phyloP scores from a whole-genome alignment of 2,329 filamentous ascomycete species.

The Neopestalotiopsis clavispora region DNA sequence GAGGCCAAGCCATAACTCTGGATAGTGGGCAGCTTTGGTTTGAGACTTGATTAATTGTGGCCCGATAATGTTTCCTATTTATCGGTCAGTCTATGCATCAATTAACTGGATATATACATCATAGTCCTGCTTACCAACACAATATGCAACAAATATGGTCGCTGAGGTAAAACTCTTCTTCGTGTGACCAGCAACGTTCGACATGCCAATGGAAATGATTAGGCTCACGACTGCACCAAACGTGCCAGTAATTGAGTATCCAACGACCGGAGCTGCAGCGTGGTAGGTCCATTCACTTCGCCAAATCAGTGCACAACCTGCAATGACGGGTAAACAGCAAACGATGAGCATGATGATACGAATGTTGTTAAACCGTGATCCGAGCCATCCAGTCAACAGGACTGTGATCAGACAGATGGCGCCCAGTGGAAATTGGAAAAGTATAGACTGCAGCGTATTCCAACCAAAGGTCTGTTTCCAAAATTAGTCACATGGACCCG shows the following conservation, averaged over 20 bases:
- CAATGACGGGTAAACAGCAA: constrained; percentile 75
- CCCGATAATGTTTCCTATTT: constrained; percentile 71
- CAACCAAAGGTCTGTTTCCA: constrained; percentile 64
- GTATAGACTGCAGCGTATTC: constrained; percentile 65
- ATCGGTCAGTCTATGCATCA: constrained; percentile 10
- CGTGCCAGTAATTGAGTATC: constrained; percentile 75
- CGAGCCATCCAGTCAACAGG: constrained; percentile 68
- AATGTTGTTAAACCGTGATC: constrained; percentile 63
- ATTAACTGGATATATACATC: neutral
- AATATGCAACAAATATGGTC: constrained; percentile 77
- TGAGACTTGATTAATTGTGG: constrained; percentile 73
- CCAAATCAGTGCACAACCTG: constrained; percentile 78
- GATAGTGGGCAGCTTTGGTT: constrained; percentile 70
- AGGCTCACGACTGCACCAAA: constrained; percentile 73
- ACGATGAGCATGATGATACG: constrained; percentile 67
- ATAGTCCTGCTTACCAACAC: constrained; percentile 49
- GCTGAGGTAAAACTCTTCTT: constrained; percentile 81
- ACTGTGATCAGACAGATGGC: constrained; percentile 71
- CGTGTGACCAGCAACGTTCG: constrained; percentile 76
- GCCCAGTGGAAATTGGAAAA: constrained; percentile 78
- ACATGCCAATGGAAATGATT: constrained; percentile 57
- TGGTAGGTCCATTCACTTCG: constrained; percentile 67
- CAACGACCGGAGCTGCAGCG: constrained; percentile 69
- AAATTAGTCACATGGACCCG: neutral
- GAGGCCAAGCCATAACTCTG: constrained; percentile 71